Conservation (phyloP, 176 grass and related monocot genomes). For the Musa acuminata region DNA sequence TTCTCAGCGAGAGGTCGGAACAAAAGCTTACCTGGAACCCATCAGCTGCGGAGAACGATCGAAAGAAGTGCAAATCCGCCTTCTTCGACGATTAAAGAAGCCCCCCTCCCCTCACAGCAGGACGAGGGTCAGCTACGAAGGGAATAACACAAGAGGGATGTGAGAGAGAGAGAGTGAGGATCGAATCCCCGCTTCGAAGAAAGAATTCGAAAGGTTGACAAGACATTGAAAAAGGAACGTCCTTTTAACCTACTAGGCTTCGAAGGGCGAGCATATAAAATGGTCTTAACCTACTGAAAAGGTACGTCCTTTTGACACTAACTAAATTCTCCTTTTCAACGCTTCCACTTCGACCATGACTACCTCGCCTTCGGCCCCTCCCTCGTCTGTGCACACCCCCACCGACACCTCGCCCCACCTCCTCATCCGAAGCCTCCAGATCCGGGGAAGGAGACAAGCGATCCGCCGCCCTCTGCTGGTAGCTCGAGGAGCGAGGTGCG, state of each 20-base stretch:
- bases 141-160: neutral
- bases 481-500: no score
- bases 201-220: neutral
- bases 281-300: neutral
- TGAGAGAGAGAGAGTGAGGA: neutral
- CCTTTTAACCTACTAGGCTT: no score
- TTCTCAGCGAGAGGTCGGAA: neutral
- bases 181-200: neutral
- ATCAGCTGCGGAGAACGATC: neutral
- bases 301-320: neutral
- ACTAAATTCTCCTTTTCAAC: no score
- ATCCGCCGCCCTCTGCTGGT: no score
- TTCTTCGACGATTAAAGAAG: neutral
- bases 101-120: neutral
- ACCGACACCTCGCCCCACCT: no score
- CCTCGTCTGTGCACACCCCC: no score
- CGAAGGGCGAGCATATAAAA: neutral
- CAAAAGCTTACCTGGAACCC: conserved; percentile 2
- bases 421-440: no score
- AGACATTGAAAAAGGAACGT: neutral
- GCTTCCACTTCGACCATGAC: no score
- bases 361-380: no score
- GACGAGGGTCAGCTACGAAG: no score
- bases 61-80: neutral
- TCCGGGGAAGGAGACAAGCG: no score